Percentiles rank a stretch among this genome's conserved stretches.
Evolutionary conservation across 2,329 filamentous ascomycete species (phyloP).

Genomic region (Aspergillus pseudonomiae): DNA sequence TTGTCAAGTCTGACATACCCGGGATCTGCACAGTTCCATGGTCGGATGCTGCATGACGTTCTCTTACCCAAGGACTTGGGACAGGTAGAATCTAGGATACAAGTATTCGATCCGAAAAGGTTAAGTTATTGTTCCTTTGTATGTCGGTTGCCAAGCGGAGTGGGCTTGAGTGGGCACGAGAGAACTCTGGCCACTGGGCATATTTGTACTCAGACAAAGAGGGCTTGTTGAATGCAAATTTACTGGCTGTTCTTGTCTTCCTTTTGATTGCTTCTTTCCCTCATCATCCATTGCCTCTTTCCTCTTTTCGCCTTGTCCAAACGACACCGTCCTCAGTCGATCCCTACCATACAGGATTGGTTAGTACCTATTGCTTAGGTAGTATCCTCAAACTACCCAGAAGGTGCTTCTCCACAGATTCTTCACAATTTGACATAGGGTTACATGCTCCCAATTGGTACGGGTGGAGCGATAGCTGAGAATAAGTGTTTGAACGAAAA

Average conservation of each 20-base stretch:
- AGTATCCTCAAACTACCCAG: neutral
- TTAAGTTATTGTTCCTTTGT: neutral
- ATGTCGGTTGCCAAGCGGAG: neutral
- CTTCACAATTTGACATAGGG: neutral
- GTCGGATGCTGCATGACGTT: slow-evolving; percentile 17
- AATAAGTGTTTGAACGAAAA: neutral
- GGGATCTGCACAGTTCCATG: slow-evolving; percentile 25
- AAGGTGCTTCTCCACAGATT: neutral
- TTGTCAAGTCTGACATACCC: slow-evolving; percentile 32
- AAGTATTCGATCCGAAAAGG: neutral
- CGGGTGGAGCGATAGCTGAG: neutral
- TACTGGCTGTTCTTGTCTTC: neutral
- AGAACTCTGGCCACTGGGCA: neutral
- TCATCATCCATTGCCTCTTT: neutral
- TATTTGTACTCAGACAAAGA: neutral
- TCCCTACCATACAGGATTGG: neutral
- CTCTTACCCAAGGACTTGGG: slow-evolving; percentile 26
- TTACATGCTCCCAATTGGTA: neutral
- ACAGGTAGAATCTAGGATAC: neutral
- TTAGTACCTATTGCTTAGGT: neutral
- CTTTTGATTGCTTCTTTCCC: neutral
- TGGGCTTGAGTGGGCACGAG: neutral
- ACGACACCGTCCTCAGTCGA: neutral
- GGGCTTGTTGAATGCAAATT: neutral
- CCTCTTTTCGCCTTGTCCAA: neutral